Evolutionary conservation across 1,139 yeast genomes (phyloP), one percentile per base, ranked within the genome.

Genomic region (Kluyveromyces marxianus): DNA sequence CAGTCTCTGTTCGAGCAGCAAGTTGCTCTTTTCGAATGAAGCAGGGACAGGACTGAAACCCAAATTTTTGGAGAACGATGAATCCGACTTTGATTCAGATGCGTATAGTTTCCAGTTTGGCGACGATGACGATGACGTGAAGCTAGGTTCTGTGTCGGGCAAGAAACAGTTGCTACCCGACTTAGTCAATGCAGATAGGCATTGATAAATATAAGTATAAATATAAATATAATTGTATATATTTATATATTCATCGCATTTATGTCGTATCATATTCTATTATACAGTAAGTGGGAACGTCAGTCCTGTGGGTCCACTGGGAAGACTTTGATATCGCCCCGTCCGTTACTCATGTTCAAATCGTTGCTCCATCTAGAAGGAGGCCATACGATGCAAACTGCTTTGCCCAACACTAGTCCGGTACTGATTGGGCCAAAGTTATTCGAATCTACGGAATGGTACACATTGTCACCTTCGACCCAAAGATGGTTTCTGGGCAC

Each of bases 391-490:
- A 87, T 71, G 36, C 67, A 62, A 1, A 77, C 70, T 1, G 83
- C 95, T 56, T 78, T 83, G 2, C 96, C 96, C 21, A 84, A 60
- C 26, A 87, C 82, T 52, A 88, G 68, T 0, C 89, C 96, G 44
- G 79, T 74, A 35, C 95, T 82, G 1, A 89, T 75, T 0, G 96
- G 95, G 0, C 97, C 97, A 67, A 85, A 89, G 7, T 74, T 75
- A 61, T 88, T 88, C 42, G 92, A 81, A 65, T 89, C 97, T 3
- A 88, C 68, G 1, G 95, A 83, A 58, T 87, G 96, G 45, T 82
- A 69, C n/a, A 66, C 65, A 60, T 88, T 89, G 62, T 90, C 97
- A 3, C 97, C 97, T 63, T 90, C 97, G 0, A 89, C 89, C 97
- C 97, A 90, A 8, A 87, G 57, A 61, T 90, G 97, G 57, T 81